Evolutionary conservation across 805 yeast species (phyloP), one percentile per base, ranked within the genome.

Genomic region (Komagataella pastoris): DNA sequence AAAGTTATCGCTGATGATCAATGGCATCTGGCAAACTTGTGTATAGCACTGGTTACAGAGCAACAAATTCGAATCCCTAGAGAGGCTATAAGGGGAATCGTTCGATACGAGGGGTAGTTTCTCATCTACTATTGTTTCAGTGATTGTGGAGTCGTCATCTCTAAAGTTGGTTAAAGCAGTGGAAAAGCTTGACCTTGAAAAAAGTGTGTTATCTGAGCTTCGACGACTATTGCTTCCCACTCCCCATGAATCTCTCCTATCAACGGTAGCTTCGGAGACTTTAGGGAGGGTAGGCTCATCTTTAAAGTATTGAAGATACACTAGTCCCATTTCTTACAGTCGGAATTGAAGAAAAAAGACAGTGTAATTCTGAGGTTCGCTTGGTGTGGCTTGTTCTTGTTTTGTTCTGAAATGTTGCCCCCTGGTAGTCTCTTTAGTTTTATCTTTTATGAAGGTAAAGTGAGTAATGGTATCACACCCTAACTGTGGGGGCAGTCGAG

Each of bases 21-120:
- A 54, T 2, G 63, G 56, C 14, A 56, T 55, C 19, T 57, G 54
- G 49, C 65, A 65, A 23, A 66, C 65, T 55, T 66, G 69, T 18
- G 60, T 63, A 54, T 66, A 68, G 48, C 70, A 66, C 17, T 59
- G 52, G 47, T 59, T 57, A 51, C 70, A 66, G 23, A 68, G 54
- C 40, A 51, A 47, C 30, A 49, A 23, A 3, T 50, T 19, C 7
- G 19, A 30, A 30, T 30, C 40, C 40, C 40, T 30, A 30, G 40
- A 30, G 14, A 30, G 40, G 14, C 14, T 30, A 14, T 30, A 30
- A 30, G 40, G 14, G 14, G 40, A 10, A 10, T 30, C 40, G 40
- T 30, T 14, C n/a, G 40, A 30, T 30, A 30, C 40, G 12, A 10
- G 40, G 40, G 40, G 40, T 10, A 30, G 14, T 30, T 30, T 30